These are phyloP conservation scores for Allodekkera sacchari DNA, from an alignment of 805 yeast species.

Conservation along the genomic window DNA sequence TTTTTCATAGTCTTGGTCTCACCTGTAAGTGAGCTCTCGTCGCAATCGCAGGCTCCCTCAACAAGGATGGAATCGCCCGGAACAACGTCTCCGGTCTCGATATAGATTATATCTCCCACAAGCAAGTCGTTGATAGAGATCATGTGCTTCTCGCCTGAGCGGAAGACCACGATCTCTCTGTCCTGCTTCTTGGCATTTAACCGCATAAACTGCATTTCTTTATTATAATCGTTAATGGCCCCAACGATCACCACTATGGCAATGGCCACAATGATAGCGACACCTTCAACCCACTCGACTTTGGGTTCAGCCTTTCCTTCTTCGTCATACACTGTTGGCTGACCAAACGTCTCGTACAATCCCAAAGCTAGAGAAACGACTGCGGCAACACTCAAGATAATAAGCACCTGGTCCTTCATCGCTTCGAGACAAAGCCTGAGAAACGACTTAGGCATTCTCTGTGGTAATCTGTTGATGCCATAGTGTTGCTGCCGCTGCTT, in stretches of 20 bases:
- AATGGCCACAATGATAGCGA: constrained; percentile 90
- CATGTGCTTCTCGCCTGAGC: constrained; percentile 61
- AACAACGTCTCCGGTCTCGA: constrained; percentile 91
- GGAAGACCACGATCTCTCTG: constrained; percentile 64
- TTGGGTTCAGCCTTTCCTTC: constrained; percentile 72
- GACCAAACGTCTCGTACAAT: constrained; percentile 84
- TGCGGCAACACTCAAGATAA: constrained; percentile 80
- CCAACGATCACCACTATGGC: constrained; percentile 87
- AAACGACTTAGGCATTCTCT: constrained; percentile 60
- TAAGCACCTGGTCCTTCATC: constrained; percentile 82
- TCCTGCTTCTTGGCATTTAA: constrained; percentile 85
- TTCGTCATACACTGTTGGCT: constrained; percentile 65
- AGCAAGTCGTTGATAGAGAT: constrained; percentile 66
- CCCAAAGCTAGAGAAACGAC: constrained; percentile 84
- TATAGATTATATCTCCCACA: constrained; percentile 76
- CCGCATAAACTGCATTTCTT: constrained; percentile 85
- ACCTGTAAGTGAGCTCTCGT: constrained; percentile 90
- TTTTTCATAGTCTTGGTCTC: constrained; percentile 82
- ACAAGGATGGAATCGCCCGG: constrained; percentile 83
- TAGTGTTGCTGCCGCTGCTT: constrained; percentile 37
- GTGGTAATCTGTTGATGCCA: constrained; percentile 71
- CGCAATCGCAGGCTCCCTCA: constrained; percentile 74
- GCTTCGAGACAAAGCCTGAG: constrained; percentile 69
- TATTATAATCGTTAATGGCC: constrained; percentile 93
- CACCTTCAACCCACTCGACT: constrained; percentile 99